Evolutionary conservation across 768 basidiomycete species (phyloP).

Genomic region (Xanthoconium stramineum): DNA sequence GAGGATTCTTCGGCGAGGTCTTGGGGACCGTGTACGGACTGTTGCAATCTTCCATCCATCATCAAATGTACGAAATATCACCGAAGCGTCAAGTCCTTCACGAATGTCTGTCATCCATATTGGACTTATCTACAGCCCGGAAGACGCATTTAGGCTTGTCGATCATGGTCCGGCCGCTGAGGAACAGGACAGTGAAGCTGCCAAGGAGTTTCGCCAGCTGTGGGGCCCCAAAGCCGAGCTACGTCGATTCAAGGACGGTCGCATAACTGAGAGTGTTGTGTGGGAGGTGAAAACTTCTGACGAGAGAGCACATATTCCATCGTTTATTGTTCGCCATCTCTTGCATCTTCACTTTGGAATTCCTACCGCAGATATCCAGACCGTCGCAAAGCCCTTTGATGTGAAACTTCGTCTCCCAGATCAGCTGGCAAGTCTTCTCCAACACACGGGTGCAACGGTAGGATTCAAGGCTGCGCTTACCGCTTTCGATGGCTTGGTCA

Average conservation of each 20-base stretch:
- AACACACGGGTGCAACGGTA: slow-evolving; percentile 33
- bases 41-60: slow-evolving; percentile 58
- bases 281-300: slow-evolving; percentile 87
- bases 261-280: slow-evolving; percentile 91
- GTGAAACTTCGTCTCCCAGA: slow-evolving; percentile 56
- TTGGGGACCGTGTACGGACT: slow-evolving; percentile 69
- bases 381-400: slow-evolving; percentile 61
- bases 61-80: slow-evolving; percentile 43
- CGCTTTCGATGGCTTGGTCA: slow-evolving; percentile 79
- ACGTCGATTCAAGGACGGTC: slow-evolving; percentile 93
- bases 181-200: slow-evolving; percentile 47
- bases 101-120: slow-evolving; percentile 54
- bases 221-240: slow-evolving; percentile 95
- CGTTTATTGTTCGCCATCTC: slow-evolving; percentile 69
- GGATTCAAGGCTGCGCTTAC: slow-evolving; percentile 72
- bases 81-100: slow-evolving; percentile 53
- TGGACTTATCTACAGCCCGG: slow-evolving; percentile 71
- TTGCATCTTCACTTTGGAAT: slow-evolving; percentile 77
- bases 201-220: slow-evolving; percentile 68
- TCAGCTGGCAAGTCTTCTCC: slow-evolving; percentile 41
- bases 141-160: slow-evolving; percentile 77
- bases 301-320: slow-evolving; percentile 75
- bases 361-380: slow-evolving; percentile 43
- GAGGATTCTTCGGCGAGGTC: slow-evolving; percentile 54
- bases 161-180: slow-evolving; percentile 87